Evolutionary conservation across 192 early-diverging fungal genomes (phyloP).

Genomic region (Dispira simplex): DNA sequence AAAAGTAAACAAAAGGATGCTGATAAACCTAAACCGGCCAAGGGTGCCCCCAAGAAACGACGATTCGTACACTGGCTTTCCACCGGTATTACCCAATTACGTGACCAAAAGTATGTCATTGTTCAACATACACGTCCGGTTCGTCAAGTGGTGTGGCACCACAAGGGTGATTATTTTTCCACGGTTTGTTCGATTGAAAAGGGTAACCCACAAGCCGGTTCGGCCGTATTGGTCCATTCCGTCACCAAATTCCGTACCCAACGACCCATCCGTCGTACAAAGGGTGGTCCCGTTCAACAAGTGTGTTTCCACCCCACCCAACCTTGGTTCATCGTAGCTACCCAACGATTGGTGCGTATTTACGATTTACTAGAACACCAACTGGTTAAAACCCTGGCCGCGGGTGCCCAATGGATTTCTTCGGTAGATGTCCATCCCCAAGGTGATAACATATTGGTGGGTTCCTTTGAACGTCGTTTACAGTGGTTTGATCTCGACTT

Average conservation of each 20-base stretch:
- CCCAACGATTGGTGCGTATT: constrained; percentile 83
- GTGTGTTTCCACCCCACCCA: constrained; percentile 86
- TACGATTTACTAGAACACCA: constrained; percentile 89
- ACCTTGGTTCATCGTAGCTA: constrained; percentile 87
- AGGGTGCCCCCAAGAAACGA: not conserved
- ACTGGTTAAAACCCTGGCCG: constrained; percentile 64
- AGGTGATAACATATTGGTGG: constrained; percentile 92
- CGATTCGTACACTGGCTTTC: not conserved
- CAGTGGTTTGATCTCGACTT: constrained; percentile 98
- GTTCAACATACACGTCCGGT: constrained; percentile 41
- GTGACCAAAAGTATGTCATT: constrained; percentile 18
- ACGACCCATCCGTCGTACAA: constrained; percentile 79
- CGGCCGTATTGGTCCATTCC: constrained; percentile 80
- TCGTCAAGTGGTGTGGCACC: constrained; percentile 83
- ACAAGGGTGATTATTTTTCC: constrained; percentile 91
- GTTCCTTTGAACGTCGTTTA: constrained; percentile 87
- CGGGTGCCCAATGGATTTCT: constrained; percentile 91
- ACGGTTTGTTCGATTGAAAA: constrained; percentile 69
- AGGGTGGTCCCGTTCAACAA: constrained; percentile 65
- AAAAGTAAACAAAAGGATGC: constrained; percentile 37
- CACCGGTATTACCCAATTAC: not conserved
- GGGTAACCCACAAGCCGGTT: constrained; percentile 15
- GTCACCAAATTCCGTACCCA: constrained; percentile 76
- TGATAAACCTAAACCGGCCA: constrained; percentile 28
- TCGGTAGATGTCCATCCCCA: constrained; percentile 85